phyloP scores from a whole-genome alignment of 805 yeast species.

The Priceomyces haplophilus region DNA sequence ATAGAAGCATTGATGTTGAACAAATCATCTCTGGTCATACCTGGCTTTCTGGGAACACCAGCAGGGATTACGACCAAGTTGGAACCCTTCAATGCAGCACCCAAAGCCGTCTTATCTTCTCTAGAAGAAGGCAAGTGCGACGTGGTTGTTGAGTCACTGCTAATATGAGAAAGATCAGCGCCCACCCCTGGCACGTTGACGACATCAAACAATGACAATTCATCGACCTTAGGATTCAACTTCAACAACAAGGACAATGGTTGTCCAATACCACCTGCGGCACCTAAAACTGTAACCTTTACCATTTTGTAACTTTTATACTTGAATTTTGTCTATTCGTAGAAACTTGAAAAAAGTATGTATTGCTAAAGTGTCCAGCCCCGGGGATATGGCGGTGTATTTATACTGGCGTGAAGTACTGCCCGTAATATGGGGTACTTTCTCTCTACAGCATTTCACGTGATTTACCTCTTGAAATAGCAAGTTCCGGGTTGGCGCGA shows the following conservation, averaged over 20 bases:
- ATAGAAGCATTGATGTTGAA: slow-evolving; percentile 47
- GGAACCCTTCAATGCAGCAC: slow-evolving; percentile 35
- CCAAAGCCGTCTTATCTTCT: slow-evolving; percentile 35
- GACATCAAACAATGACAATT: slow-evolving; percentile 41
- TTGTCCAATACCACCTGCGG: slow-evolving; percentile 50
- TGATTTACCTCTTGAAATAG: neutral
- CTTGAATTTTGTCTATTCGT: too few relatives aligned
- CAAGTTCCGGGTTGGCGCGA: neutral
- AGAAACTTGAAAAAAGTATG: too few relatives aligned
- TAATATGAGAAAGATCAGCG: slow-evolving; percentile 44
- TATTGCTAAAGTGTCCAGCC: too few relatives aligned
- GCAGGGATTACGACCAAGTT: slow-evolving; percentile 45
- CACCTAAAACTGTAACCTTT: slow-evolving; percentile 48
- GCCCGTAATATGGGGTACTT: neutral
- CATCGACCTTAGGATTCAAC: slow-evolving; percentile 36
- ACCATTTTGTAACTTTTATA: slow-evolving; percentile 53
- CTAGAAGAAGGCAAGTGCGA: slow-evolving; percentile 41
- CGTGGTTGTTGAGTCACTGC: slow-evolving; percentile 36
- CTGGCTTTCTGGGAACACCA: slow-evolving; percentile 48
- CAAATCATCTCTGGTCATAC: slow-evolving; percentile 47
- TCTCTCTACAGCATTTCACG: neutral
- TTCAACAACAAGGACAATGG: slow-evolving; percentile 44
- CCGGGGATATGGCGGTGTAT: slow-evolving; percentile 2
- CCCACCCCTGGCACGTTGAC: slow-evolving; percentile 47
- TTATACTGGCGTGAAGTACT: neutral